A percentile compares a stretch with the other conserved stretches of the same genome.
Evolutionary conservation across 495 filamentous ascomycete species (phyloP).

Genomic region (Haplographium delicatum): DNA sequence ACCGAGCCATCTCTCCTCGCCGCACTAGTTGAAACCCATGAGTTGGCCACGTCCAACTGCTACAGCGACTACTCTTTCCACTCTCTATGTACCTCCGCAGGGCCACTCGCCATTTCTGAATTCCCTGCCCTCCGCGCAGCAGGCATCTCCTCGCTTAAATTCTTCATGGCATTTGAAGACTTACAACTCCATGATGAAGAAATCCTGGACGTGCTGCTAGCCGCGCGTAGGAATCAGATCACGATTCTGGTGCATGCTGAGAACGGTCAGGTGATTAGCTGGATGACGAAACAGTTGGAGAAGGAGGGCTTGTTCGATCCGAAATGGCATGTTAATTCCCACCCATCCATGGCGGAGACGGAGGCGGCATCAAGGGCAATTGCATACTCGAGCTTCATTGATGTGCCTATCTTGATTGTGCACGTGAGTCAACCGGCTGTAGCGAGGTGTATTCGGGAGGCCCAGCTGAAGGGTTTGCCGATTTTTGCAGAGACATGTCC

Average conservation of each 20-base stretch:
- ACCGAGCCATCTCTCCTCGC: constrained; percentile 41
- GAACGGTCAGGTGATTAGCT: constrained; percentile 49
- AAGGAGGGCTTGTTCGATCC: constrained; percentile 40
- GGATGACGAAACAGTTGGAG: constrained; percentile 44
- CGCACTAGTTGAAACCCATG: constrained; percentile 43
- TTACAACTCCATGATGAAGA: constrained; percentile 51
- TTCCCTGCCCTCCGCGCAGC: constrained; percentile 38
- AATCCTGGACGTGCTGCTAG: constrained; percentile 49
- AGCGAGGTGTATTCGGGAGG: constrained; percentile 43
- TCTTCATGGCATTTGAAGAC: constrained; percentile 60
- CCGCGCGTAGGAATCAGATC: constrained; percentile 40
- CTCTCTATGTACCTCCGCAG: constrained; percentile 50
- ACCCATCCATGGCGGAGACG: constrained; percentile 49
- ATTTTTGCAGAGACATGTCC: constrained; percentile 61
- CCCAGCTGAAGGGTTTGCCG: constrained; percentile 49
- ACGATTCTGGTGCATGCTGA: constrained; percentile 61
- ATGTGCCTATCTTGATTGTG: constrained; percentile 50
- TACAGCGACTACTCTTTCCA: constrained; percentile 61
- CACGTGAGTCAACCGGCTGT: constrained; percentile 50
- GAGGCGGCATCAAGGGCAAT: constrained; percentile 58
- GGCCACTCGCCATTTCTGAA: constrained; percentile 33
- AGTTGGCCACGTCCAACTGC: constrained; percentile 37
- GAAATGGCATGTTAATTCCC: constrained; percentile 47
- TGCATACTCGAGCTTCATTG: constrained; percentile 45
- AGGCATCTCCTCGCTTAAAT: constrained; percentile 53